Evolutionary conservation across 805 yeast genomes (phyloP).

Genomic region (Saccharomycopsis microspora): DNA sequence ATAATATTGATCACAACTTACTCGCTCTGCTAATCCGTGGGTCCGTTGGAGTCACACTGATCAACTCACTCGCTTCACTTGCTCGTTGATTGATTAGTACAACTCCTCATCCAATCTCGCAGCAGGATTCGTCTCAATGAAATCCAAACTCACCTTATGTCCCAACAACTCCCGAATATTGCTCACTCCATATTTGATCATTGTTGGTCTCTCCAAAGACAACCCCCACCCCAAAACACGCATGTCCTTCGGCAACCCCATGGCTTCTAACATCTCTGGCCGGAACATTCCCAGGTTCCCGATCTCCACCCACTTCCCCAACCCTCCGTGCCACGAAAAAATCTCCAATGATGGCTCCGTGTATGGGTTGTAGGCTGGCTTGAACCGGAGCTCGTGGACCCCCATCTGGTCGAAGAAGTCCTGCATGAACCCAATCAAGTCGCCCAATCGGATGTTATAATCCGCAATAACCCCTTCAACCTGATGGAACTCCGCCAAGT

Average conservation of each 20-base stretch:
- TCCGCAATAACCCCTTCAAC: slow-evolving; percentile 99
- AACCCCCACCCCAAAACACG: slow-evolving; percentile 97
- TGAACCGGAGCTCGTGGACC: slow-evolving; percentile 87
- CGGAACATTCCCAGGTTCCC: slow-evolving; percentile 99
- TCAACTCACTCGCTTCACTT: too few relatives aligned
- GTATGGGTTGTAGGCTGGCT: slow-evolving; percentile 98
- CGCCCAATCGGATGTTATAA: slow-evolving; percentile 88
- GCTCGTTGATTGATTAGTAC: slow-evolving; percentile 19
- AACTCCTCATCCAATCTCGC: slow-evolving; percentile 86
- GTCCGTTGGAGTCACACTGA: too few relatives aligned
- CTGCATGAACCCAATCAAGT: slow-evolving; percentile 96
- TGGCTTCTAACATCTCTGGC: slow-evolving; percentile 97
- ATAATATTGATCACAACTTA: not conserved
- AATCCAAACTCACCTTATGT: slow-evolving; percentile 90
- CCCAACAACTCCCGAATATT: slow-evolving; percentile 96
- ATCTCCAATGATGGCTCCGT: slow-evolving; percentile 98
- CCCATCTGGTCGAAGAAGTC: slow-evolving; percentile 96
- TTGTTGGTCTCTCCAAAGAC: slow-evolving; percentile 95
- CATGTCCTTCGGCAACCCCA: slow-evolving; percentile 93
- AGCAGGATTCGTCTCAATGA: slow-evolving; percentile 93
- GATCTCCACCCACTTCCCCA: slow-evolving; percentile 96
- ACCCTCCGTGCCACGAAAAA: slow-evolving; percentile 90
- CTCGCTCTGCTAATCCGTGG: not conserved
- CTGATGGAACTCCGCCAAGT: slow-evolving; percentile 98
- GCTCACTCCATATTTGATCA: slow-evolving; percentile 94